These are phyloP conservation scores for Chimonanthus praecox DNA, from an alignment of 164 flowering plant genomes.

Conservation along the genomic window DNA sequence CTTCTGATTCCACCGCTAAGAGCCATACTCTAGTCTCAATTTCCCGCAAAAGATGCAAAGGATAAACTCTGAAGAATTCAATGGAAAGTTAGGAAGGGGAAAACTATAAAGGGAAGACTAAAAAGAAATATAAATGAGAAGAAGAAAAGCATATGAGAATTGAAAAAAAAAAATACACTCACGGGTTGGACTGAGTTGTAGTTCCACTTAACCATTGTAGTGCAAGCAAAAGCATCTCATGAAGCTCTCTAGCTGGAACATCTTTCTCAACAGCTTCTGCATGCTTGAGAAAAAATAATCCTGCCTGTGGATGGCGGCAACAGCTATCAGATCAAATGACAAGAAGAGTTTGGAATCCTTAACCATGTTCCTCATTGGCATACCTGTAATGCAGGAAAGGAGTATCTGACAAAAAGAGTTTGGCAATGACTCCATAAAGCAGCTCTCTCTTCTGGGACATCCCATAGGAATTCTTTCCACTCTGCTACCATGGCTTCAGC, in stretches of 20 bases:
- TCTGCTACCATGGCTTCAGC: constrained; percentile 98
- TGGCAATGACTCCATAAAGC: constrained; percentile 98
- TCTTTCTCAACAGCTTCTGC: constrained; percentile 94
- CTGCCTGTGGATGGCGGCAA: constrained; percentile 57
- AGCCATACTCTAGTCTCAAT: constrained; percentile 99
- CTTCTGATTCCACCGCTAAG: constrained; percentile 95
- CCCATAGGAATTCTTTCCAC: constrained; percentile 99
- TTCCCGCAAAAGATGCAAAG: constrained; percentile 90
- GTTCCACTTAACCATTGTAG: constrained; percentile 97
- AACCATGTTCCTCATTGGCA: background rate
- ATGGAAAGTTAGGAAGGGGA: constrained; percentile 3
- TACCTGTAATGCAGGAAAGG: constrained; percentile 84
- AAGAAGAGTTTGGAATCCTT: background rate
- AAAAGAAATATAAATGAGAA: background rate
- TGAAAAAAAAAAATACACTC: constrained; percentile 21
- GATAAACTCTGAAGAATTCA: constrained; percentile 61
- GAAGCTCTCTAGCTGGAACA: constrained; percentile 82
- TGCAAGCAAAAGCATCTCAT: constrained; percentile 76
- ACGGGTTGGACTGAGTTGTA: constrained; percentile 75
- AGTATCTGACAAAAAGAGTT: constrained; percentile 69
- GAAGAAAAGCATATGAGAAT: background rate
- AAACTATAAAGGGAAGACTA: background rate
- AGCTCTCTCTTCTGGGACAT: constrained; percentile 95
- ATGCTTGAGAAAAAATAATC: constrained; percentile 89
- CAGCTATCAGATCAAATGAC: background rate